Percentiles rank a stretch among this genome's conserved stretches.
phyloP scores from a whole-genome alignment of 345 rosid species.

The Aurinia saxatilis region DNA sequence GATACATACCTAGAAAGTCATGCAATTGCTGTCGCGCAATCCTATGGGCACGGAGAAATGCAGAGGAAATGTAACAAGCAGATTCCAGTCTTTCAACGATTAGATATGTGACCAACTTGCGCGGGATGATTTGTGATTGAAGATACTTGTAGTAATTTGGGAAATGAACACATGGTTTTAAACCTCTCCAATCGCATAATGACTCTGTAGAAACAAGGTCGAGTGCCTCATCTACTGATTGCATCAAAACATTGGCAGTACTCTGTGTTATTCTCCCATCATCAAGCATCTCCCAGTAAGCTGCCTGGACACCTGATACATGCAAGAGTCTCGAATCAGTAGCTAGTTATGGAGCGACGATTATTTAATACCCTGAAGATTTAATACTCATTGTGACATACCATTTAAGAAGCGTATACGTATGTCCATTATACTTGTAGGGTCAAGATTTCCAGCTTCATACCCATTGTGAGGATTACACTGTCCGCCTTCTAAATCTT shows the following conservation, averaged over 20 bases:
- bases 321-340: constrained; percentile 4
- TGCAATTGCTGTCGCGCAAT: constrained; percentile 61
- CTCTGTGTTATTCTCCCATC: constrained; percentile 75
- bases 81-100: constrained; percentile 76
- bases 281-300: constrained; percentile 93
- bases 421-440: constrained; percentile 52
- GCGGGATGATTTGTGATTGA: constrained; percentile 48
- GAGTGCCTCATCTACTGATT: constrained; percentile 82
- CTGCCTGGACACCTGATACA: constrained; percentile 75
- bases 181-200: constrained; percentile 83
- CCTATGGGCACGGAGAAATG: constrained; percentile 90
- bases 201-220: constrained; percentile 53
- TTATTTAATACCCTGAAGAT: background rate
- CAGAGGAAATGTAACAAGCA: constrained; percentile 81
- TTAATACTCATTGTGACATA: constrained; percentile 16
- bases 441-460: constrained; percentile 45
- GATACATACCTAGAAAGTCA: constrained; percentile 64
- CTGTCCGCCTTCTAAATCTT: constrained; percentile 40
- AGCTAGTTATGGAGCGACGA: background rate
- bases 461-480: constrained; percentile 40
- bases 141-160: constrained; percentile 70
- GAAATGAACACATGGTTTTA: constrained; percentile 50
- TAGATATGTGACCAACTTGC: constrained; percentile 58
- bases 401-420: constrained; percentile 86
- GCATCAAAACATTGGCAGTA: constrained; percentile 70